phyloP scores from a whole-genome alignment of 2,329 filamentous ascomycete species.

The Paracorniculantispora psalliotae region DNA sequence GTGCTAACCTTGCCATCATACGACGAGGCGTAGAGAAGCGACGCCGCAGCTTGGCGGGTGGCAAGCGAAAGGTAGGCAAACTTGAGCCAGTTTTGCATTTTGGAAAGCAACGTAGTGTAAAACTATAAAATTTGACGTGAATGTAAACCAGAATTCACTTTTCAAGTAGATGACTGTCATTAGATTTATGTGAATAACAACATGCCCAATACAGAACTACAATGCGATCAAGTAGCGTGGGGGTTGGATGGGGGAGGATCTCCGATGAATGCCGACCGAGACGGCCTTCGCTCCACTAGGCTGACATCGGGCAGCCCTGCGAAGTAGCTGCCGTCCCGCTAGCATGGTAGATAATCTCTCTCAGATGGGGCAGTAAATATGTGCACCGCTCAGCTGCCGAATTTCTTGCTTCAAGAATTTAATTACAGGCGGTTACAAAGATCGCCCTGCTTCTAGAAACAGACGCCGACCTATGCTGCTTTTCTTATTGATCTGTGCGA shows the following conservation, averaged over 20 bases:
- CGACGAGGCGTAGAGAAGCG: conserved; percentile 43
- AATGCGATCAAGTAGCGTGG: background rate
- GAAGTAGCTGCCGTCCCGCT: background rate
- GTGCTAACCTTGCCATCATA: conserved; percentile 45
- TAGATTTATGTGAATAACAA: background rate
- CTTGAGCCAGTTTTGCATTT: background rate
- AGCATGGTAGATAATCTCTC: background rate
- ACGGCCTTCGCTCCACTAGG: background rate
- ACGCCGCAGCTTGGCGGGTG: conserved; percentile 25
- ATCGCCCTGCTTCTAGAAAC: too few species aligned
- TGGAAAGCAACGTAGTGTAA: background rate
- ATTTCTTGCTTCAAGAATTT: background rate
- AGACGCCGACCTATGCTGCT: background rate
- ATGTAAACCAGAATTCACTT: background rate
- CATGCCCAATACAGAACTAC: background rate
- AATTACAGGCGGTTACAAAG: background rate
- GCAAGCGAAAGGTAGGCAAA: conserved; percentile 7
- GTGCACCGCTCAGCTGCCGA: background rate
- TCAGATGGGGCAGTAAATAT: background rate
- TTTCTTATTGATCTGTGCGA: background rate
- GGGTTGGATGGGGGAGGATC: background rate
- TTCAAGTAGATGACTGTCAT: background rate
- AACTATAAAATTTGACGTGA: background rate
- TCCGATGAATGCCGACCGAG: background rate
- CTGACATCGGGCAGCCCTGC: background rate